Percentiles rank a stretch among this genome's conserved stretches.
Evolutionary conservation across 208 protist genomes (phyloP).

Genomic region (Trypanosoma theileri): DNA sequence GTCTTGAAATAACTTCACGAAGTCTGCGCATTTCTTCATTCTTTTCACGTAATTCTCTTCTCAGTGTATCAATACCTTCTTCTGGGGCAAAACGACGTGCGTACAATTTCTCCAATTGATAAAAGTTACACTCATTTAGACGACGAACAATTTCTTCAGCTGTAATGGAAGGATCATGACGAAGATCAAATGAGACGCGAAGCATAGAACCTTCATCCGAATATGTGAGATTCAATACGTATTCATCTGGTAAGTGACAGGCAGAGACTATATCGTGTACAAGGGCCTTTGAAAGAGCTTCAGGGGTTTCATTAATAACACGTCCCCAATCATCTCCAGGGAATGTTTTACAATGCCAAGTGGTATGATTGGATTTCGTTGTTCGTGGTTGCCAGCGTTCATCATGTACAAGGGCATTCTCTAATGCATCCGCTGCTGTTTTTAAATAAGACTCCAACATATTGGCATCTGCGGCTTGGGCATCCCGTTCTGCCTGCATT

Average conservation of each 20-base stretch:
- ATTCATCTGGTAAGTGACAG: slow-evolving; percentile 34
- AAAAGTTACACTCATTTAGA: slow-evolving; percentile 33
- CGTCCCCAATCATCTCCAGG: slow-evolving; percentile 23
- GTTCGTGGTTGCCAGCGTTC: slow-evolving; percentile 36
- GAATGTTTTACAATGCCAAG: slow-evolving; percentile 28
- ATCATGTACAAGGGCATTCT: slow-evolving; percentile 34
- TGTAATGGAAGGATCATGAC: slow-evolving; percentile 28
- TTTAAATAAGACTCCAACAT: slow-evolving; percentile 32
- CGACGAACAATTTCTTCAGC: slow-evolving; percentile 20
- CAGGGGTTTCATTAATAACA: slow-evolving; percentile 21
- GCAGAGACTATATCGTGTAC: slow-evolving; percentile 32
- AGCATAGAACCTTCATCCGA: slow-evolving; percentile 8
- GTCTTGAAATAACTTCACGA: neutral
- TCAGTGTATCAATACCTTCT: slow-evolving; percentile 20
- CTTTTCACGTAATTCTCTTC: slow-evolving; percentile 9
- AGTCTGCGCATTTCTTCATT: slow-evolving; percentile 19
- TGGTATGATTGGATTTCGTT: slow-evolving; percentile 25
- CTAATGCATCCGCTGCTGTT: slow-evolving; percentile 32
- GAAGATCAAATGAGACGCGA: slow-evolving; percentile 28
- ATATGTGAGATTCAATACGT: slow-evolving; percentile 25
- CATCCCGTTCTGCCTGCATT: slow-evolving; percentile 25
- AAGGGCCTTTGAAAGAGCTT: slow-evolving; percentile 24
- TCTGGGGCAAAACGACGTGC: slow-evolving; percentile 6
- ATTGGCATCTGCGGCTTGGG: slow-evolving; percentile 24
- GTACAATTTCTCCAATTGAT: slow-evolving; percentile 30